phyloP scores from a whole-genome alignment of 2,329 filamentous ascomycete species.

The Talaromyces amestolkiae region DNA sequence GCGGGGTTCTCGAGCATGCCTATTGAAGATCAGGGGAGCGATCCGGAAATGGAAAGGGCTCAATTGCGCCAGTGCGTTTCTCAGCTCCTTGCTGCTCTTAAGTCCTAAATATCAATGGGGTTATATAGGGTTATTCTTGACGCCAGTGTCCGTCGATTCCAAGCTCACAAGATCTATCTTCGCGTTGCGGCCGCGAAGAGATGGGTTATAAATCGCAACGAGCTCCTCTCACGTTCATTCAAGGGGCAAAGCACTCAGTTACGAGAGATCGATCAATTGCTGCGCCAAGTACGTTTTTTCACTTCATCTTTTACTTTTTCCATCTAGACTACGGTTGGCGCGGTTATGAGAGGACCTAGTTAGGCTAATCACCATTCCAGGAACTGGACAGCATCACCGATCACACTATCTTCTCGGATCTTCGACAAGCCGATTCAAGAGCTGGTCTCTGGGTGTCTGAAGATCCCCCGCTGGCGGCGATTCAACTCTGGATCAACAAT shows the following conservation, averaged over 20 bases:
- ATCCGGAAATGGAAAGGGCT: constrained; percentile 53
- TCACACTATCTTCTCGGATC: constrained; percentile 54
- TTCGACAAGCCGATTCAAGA: constrained; percentile 54
- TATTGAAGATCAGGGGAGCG: constrained; percentile 39
- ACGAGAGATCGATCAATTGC: constrained; percentile 47
- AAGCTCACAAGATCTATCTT: constrained; percentile 61
- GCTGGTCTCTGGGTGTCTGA: constrained; percentile 62
- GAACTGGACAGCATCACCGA: constrained; percentile 59
- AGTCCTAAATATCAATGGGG: not conserved
- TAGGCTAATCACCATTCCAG: constrained; percentile 32
- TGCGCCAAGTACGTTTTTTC: constrained; percentile 46
- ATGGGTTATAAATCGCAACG: constrained; percentile 56
- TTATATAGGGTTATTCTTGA: constrained; percentile 57
- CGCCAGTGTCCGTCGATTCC: constrained; percentile 59
- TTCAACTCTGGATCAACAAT: constrained; percentile 46
- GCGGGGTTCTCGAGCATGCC: constrained; percentile 42
- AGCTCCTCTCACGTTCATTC: constrained; percentile 50
- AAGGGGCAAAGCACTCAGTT: constrained; percentile 49
- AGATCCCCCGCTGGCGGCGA: constrained; percentile 56
- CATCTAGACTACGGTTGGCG: not conserved
- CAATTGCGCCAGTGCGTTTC: constrained; percentile 47
- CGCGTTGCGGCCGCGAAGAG: constrained; percentile 57
- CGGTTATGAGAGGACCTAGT: not conserved
- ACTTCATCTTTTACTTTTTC: not conserved
- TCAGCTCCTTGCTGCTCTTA: not conserved